These are phyloP conservation scores for Eimeria necatrix DNA, from an alignment of 169 alveolate species.

Conservation along the genomic window DNA sequence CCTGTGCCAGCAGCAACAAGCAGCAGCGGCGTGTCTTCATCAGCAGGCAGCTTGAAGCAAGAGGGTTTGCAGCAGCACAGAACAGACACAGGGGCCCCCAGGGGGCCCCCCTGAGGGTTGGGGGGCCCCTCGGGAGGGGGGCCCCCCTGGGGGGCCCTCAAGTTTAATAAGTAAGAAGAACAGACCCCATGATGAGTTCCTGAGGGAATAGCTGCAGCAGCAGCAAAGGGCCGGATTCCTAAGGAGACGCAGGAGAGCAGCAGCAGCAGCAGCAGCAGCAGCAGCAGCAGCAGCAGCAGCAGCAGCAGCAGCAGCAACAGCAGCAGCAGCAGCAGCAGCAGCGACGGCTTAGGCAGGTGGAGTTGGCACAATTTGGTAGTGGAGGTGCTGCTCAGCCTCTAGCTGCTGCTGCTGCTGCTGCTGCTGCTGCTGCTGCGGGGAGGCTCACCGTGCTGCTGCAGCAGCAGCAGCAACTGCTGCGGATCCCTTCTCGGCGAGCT, in stretches of 20 bases:
- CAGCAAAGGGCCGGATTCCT: background rate
- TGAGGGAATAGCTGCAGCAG: conserved; percentile 10
- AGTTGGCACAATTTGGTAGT: too few species aligned
- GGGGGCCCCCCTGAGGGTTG: conserved; percentile 21
- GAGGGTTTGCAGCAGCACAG: conserved; percentile 3
- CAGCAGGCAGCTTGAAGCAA: background rate
- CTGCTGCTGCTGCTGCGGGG: conserved; percentile 5
- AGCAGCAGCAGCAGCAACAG: background rate
- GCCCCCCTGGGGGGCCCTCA: background rate
- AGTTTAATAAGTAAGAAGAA: background rate
- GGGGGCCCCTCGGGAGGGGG: background rate
- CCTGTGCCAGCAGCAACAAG: background rate
- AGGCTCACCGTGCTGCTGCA: background rate
- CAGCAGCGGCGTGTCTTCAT: background rate
- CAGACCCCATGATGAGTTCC: conserved; percentile 17
- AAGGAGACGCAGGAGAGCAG: too few species aligned
- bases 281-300: background rate
- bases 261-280: background rate
- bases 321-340: background rate
- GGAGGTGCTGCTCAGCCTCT: background rate
- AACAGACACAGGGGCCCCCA: background rate
- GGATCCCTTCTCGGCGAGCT: background rate
- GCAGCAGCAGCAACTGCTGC: too few species aligned
- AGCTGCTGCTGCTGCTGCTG: conserved; percentile 25
- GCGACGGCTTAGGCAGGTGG: background rate